Evolutionary conservation across 257 asterid genomes (phyloP), one percentile per base, ranked within the genome.

Genomic region (Vinca minor): DNA sequence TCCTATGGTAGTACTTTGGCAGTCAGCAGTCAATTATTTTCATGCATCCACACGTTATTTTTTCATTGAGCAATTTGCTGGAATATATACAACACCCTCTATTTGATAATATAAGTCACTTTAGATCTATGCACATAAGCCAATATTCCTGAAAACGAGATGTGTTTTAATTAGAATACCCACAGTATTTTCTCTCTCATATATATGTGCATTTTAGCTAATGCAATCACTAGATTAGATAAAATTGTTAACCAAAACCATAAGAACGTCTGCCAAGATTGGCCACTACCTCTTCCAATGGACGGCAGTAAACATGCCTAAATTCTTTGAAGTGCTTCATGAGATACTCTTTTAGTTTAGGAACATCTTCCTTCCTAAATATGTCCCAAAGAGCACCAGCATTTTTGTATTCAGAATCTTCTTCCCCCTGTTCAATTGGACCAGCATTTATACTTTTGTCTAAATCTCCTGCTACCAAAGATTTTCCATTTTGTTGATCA

Each of bases 361-460:
- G 86, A 35, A 86, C 85, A 61, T 91, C 98, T 73, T 88, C 71
- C 74, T 92, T 87, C 81, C 95, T 82, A 78, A 87, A 92, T 32
- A 92, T 87, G 79, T 92, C 98, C 98, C 98, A 92, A 32, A 92
- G 72, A 65, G 96, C 98, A 73, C 93, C 96, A 63, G 89, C 85
- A 45, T 79, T 50, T 31, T 32, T 20, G 6, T 48, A 12, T n/a
- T 21, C 28, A 48, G 20, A n/a, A n/a, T 20, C 69, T 78, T 71
- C 81, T 14, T 31, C 54, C 28, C 28, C 13, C 54, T 8, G 54
- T 13, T 48, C 28, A 48, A 12, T 48, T 48, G 54, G 54, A 48
- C 47, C 52, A 58, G 25, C 46, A 49, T 35, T 38, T 31, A 9
- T 12, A 13, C 47, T 45, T 41, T 41, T 32, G 28, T 20, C 58